Conservation (phyloP, 805 yeast species). For the Candida krabiensis region DNA sequence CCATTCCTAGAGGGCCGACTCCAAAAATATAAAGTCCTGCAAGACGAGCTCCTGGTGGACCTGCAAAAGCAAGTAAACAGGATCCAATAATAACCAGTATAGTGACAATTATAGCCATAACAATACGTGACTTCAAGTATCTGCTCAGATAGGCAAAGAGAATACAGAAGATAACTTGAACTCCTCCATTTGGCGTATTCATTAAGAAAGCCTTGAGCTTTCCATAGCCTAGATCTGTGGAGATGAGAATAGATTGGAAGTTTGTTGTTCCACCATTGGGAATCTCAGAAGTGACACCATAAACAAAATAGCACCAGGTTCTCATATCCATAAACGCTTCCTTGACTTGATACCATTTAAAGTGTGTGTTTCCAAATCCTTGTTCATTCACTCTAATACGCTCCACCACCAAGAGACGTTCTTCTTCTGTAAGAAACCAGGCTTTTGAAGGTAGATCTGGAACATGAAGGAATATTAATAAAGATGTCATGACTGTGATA, state of each 20-base stretch:
- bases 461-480: constrained; percentile 37
- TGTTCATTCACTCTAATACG: constrained; percentile 21
- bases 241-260: constrained; percentile 40
- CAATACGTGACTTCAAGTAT: constrained; percentile 25
- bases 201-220: constrained; percentile 24
- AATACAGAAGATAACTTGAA: constrained; percentile 33
- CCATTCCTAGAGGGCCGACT: constrained; percentile 27
- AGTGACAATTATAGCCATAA: constrained; percentile 20
- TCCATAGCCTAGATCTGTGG: constrained; percentile 26
- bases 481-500: constrained; percentile 40
- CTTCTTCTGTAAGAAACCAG: constrained; percentile 36
- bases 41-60: constrained; percentile 17
- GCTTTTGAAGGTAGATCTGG: constrained; percentile 56
- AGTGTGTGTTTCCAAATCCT: constrained; percentile 23
- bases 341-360: constrained; percentile 23
- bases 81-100: constrained; percentile 22
- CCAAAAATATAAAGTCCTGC: constrained; percentile 32
- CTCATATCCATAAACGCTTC: constrained; percentile 25
- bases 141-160: constrained; percentile 29
- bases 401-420: constrained; percentile 35
- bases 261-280: constrained; percentile 43
- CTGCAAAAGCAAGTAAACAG: constrained; percentile 31
- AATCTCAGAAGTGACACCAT: constrained; percentile 26
- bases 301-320: constrained; percentile 46
- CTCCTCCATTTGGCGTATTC: constrained; percentile 28